Percentiles rank a stretch among this genome's conserved stretches.
phyloP scores from a whole-genome alignment of 305 asterid species.

The Plantago coronopus region DNA sequence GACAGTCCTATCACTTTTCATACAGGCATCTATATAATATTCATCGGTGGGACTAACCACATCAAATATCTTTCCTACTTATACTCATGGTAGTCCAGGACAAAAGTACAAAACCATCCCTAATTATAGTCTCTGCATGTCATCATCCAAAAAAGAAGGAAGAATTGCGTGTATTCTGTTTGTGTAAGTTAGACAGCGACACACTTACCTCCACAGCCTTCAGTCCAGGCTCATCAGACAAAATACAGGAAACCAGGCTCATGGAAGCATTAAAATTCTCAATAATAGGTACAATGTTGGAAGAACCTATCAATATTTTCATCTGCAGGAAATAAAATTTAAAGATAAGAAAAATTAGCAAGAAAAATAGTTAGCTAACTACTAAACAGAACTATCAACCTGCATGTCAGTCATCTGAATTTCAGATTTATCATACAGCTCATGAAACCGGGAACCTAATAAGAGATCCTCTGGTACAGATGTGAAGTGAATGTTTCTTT shows the following conservation, averaged over 20 bases:
- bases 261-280: slow-evolving; percentile 57
- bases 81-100: background rate
- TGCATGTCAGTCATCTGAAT: slow-evolving; percentile 52
- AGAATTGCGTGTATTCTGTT: too few relatives aligned
- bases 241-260: slow-evolving; percentile 51
- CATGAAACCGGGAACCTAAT: slow-evolving; percentile 46
- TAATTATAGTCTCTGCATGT: background rate
- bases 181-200: background rate
- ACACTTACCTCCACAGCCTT: slow-evolving; percentile 58
- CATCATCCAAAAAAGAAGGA: too few relatives aligned
- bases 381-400: slow-evolving; percentile 41
- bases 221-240: slow-evolving; percentile 60
- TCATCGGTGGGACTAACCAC: background rate
- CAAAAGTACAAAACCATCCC: background rate
- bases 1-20: background rate
- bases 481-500: slow-evolving; percentile 20
- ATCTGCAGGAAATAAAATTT: slow-evolving; percentile 46
- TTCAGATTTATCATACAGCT: slow-evolving; percentile 60
- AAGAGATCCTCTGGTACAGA: slow-evolving; percentile 33
- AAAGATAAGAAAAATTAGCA: slow-evolving; percentile 15
- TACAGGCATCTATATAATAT: background rate
- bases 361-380: slow-evolving; percentile 17
- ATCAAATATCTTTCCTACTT: background rate
- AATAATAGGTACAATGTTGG: slow-evolving; percentile 35
- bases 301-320: slow-evolving; percentile 40